Percentiles rank a stretch among this genome's conserved stretches.
Conservation (phyloP, 2,329 filamentous ascomycete genomes). For the Pleurostoma richardsiae region DNA sequence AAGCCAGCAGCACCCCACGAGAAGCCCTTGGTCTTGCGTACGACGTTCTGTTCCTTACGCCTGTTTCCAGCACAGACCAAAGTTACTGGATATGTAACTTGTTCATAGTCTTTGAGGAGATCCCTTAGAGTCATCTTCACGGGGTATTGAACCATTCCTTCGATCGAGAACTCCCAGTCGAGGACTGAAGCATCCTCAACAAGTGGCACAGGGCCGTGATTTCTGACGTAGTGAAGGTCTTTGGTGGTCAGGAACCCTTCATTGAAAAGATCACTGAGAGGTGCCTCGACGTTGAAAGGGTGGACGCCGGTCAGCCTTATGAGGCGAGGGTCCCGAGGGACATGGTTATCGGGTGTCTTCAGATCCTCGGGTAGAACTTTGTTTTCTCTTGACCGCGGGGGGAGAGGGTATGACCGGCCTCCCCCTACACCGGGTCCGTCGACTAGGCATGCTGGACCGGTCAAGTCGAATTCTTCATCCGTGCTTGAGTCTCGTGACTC, state of each 20-base stretch:
- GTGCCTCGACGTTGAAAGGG: conserved; percentile 87
- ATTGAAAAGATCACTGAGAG: conserved; percentile 71
- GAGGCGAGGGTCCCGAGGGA: conserved; percentile 72
- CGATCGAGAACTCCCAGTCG: conserved; percentile 77
- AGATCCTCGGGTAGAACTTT: conserved; percentile 69
- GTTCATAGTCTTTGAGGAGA: conserved; percentile 68
- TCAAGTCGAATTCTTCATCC: conserved; percentile 16
- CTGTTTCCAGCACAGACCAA: conserved; percentile 90
- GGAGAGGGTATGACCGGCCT: conserved; percentile 53
- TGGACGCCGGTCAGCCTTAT: conserved; percentile 85
- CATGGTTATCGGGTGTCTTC: conserved; percentile 78
- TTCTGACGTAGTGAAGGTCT: conserved; percentile 86
- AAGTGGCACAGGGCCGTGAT: conserved; percentile 78
- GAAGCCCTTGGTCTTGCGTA: conserved; percentile 88
- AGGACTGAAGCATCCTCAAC: conserved; percentile 68
- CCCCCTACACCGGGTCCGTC: conserved; percentile 10
- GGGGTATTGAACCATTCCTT: conserved; percentile 77
- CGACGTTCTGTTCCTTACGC: conserved; percentile 87
- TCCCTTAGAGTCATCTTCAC: conserved; percentile 67
- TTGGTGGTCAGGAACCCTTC: conserved; percentile 81
- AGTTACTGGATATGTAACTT: conserved; percentile 81
- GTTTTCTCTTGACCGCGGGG: conserved; percentile 57
- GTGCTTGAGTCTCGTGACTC: conserved; percentile 28
- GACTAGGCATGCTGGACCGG: conserved; percentile 7
- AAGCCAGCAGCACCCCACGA: conserved; percentile 88